Conservation (phyloP, 2,329 filamentous ascomycete genomes). For the Claviceps citrina region DNA sequence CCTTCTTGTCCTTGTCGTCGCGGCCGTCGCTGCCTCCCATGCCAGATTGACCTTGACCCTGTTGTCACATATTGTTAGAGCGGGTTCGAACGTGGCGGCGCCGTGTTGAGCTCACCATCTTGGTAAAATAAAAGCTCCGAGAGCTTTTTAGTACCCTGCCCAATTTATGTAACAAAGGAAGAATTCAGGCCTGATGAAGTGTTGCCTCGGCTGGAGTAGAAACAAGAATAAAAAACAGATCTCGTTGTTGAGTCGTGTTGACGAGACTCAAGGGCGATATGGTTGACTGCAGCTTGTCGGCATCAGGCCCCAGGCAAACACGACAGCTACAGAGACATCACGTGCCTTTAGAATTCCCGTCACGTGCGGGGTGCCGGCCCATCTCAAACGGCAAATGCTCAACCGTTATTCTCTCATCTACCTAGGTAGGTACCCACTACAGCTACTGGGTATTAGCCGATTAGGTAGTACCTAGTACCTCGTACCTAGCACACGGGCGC, state of each 20-base stretch:
- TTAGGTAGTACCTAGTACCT: too few relatives aligned
- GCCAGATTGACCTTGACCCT: constrained; percentile 79
- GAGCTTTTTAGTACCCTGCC: constrained; percentile 10
- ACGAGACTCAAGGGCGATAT: constrained; percentile 11
- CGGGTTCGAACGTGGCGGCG: neutral
- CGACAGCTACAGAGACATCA: constrained; percentile 20
- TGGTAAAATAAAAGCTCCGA: constrained; percentile 17
- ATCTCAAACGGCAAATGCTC: too few relatives aligned
- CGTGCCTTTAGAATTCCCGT: neutral
- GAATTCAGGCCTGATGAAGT: neutral
- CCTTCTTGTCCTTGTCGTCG: constrained; percentile 90
- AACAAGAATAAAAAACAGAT: neutral
- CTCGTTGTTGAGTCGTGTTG: constrained; percentile 8
- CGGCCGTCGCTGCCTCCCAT: constrained; percentile 68
- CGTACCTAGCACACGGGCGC: too few relatives aligned
- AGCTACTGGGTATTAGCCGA: too few relatives aligned
- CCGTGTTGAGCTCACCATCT: constrained; percentile 18
- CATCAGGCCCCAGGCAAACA: constrained; percentile 31
- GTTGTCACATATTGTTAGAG: constrained; percentile 3
- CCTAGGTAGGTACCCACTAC: too few relatives aligned
- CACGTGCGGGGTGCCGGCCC: neutral
- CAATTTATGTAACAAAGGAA: neutral
- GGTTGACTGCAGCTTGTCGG: constrained; percentile 14
- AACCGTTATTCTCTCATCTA: too few relatives aligned
- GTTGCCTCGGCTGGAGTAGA: neutral